Conservation (phyloP, 2,329 filamentous ascomycete species). For the Microcera coccophila region DNA sequence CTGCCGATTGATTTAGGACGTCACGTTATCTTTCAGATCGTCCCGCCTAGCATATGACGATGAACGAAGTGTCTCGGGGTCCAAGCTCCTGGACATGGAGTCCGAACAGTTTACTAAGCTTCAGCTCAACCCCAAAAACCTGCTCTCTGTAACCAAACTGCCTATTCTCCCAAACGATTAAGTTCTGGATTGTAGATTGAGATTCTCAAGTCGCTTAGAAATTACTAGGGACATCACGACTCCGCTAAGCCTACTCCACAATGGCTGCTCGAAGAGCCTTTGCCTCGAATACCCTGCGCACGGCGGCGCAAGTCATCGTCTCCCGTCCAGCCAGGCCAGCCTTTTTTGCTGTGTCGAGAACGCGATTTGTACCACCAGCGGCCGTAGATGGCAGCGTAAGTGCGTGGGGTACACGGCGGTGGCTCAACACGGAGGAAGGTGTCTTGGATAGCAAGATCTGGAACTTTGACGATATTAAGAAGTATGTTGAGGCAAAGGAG, state of each 20-base stretch:
- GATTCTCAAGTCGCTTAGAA: background rate
- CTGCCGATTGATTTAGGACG: background rate
- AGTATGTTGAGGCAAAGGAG: constrained; percentile 28
- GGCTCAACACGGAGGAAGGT: constrained; percentile 1
- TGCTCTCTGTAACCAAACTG: background rate
- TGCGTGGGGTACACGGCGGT: background rate
- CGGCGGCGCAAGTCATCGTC: constrained; percentile 2
- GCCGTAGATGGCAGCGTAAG: background rate
- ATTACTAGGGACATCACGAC: background rate
- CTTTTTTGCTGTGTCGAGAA: constrained; percentile 8
- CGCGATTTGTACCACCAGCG: background rate
- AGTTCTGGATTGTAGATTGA: too few species aligned
- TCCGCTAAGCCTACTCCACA: too few species aligned
- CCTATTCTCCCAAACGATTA: background rate
- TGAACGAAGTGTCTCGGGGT: background rate
- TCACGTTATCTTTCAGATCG: background rate
- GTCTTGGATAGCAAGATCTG: constrained; percentile 39
- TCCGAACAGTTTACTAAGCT: background rate
- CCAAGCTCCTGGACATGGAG: background rate
- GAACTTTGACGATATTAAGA: constrained; percentile 47
- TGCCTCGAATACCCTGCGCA: constrained; percentile 16
- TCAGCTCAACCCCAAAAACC: background rate
- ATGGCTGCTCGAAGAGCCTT: constrained; percentile 21
- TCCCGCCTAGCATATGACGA: background rate
- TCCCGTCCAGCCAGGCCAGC: constrained; percentile 7